These are phyloP conservation scores for Amaranthus palmeri DNA, from an alignment of 148 eudicot species.

Conservation along the genomic window DNA sequence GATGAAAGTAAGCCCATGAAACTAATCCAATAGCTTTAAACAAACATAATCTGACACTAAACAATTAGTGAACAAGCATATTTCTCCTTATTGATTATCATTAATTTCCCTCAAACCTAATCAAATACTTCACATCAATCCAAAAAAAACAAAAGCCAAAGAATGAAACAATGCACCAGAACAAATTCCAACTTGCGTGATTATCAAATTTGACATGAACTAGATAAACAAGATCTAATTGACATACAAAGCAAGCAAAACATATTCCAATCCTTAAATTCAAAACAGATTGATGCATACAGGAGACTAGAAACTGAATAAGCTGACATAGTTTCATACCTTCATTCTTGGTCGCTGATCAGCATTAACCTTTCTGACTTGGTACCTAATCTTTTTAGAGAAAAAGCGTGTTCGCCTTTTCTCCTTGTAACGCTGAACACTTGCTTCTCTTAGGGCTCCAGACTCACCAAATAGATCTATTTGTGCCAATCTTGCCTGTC, in stretches of 20 bases:
- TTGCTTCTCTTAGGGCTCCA: conserved; percentile 75
- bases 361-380: conserved; percentile 84
- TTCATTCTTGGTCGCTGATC: conserved; percentile 85
- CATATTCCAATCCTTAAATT: too few species aligned
- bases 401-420: conserved; percentile 77
- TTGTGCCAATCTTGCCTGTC: conserved; percentile 67
- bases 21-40: too few species aligned
- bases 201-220: conserved; percentile 1
- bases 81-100: not conserved
- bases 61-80: not conserved
- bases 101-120: not conserved
- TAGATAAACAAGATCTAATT: too few species aligned
- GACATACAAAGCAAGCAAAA: too few species aligned
- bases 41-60: too few species aligned
- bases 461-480: conserved; percentile 75
- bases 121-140: not conserved
- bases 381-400: conserved; percentile 83
- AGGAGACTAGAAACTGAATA: conserved; percentile 11
- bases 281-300: too few species aligned
- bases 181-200: conserved; percentile 4
- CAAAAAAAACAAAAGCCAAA: not conserved
- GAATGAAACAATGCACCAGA: conserved; percentile 33
- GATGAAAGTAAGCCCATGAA: not conserved
- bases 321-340: conserved; percentile 39
- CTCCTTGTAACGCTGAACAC: conserved; percentile 83